Evolutionary conservation across 495 filamentous ascomycete genomes (phyloP), one percentile per base, ranked within the genome.

Genomic region (Darksidea phi): DNA sequence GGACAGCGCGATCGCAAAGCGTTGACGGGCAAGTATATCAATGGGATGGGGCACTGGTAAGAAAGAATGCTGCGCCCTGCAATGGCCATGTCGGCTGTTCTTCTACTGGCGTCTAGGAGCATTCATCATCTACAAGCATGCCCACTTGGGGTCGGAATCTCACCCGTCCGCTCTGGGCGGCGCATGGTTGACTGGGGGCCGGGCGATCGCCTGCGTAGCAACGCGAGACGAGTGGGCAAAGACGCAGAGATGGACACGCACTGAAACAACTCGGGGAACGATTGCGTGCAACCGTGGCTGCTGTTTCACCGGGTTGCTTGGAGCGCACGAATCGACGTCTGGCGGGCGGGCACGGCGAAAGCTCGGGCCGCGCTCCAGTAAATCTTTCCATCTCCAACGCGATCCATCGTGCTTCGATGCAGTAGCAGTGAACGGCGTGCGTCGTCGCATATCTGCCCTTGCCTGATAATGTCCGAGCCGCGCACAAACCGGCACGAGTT

Each of bases 181-280:
- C 32, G 47, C 48, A 42, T 38, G 37, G 54, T 21, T 48, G 17
- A 48, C 28, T 32, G 23, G 42, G 49, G 41, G 15, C 42, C 32
- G n/a, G 41, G 54, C 38, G 54, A 28, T 38, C 41, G 13, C 13
- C 4, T 6, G 41, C 3, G 41, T 34, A 50, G 26, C 20, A 48
- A 43, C 34, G 49, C 47, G 50, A 55, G 52, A 32, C 37, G 63
- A 61, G 25, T 66, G 63, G 63, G 37, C 50, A 45, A n/a, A 46
- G 51, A 66, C 26, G 45, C 45, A 52, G 51, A 50, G 46, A 10
- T 38, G 26, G 46, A 41, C 17, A 11, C 10, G 26, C 13, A 58
- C 20, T 54, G 61, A 64, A 64, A 59, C 54, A 64, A 59, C 54
- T n/a, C 26, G n/a, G 6, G 37, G 45, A 12, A 37, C 20, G 37